A percentile compares a stretch with the other conserved stretches of the same genome.
Conservation (phyloP, 164 flowering plant genomes). For the Echeveria elegans region DNA sequence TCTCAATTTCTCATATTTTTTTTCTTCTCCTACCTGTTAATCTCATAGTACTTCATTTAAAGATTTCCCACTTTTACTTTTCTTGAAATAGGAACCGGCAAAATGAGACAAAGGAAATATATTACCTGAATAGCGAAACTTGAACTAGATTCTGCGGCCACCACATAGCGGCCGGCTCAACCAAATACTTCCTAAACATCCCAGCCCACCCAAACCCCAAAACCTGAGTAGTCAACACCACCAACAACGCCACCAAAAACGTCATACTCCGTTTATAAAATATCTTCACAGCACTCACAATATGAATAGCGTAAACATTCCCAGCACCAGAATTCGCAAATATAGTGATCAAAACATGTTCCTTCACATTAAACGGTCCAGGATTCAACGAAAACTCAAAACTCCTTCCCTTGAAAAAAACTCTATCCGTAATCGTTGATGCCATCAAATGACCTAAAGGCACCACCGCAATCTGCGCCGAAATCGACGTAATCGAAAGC, state of each 20-base stretch:
- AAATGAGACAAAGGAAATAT: background rate
- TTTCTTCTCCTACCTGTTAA: no score
- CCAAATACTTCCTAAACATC: constrained; percentile 28
- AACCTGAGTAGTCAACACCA: constrained; percentile 52
- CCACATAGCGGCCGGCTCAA: constrained; percentile 48
- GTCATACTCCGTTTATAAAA: constrained; percentile 26
- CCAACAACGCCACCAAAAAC: constrained; percentile 28
- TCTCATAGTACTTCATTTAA: background rate
- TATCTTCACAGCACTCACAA: constrained; percentile 35
- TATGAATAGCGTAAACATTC: constrained; percentile 36
- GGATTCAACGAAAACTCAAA: constrained; percentile 42
- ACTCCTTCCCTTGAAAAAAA: constrained; percentile 26
- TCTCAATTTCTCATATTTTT: no score
- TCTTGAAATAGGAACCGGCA: background rate
- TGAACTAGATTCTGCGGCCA: constrained; percentile 40
- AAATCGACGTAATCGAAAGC: constrained; percentile 24
- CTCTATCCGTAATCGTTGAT: constrained; percentile 20
- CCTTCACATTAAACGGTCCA: constrained; percentile 44
- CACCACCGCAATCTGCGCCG: constrained; percentile 60
- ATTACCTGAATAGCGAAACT: constrained; percentile 33
- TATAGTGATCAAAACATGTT: constrained; percentile 44
- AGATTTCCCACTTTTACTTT: no score
- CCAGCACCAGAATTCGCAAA: constrained; percentile 47
- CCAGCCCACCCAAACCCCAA: constrained; percentile 53
- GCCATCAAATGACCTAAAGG: constrained; percentile 59